Conservation (phyloP, 331 rosid genomes). For the Telfairia occidentalis region DNA sequence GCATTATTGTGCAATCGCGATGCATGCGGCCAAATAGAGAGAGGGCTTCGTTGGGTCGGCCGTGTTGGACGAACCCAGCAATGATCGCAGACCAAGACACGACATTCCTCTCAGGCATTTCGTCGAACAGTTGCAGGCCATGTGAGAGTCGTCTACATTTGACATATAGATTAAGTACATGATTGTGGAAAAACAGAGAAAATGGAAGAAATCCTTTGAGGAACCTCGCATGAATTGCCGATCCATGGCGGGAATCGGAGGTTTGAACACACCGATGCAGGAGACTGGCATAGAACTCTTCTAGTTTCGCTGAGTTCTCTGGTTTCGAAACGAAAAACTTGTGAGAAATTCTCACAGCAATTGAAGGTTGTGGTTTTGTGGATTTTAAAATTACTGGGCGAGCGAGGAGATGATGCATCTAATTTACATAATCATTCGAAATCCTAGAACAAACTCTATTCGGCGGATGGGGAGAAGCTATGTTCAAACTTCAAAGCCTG, state of each 20-base stretch:
- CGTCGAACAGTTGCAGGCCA: slow-evolving; percentile 60
- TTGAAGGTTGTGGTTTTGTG: not conserved
- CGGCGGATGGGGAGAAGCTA: not conserved
- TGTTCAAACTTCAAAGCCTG: too few relatives aligned
- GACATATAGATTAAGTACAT: slow-evolving; percentile 43
- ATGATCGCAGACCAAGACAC: slow-evolving; percentile 63
- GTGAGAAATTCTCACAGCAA: slow-evolving; percentile 3
- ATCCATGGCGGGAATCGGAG: slow-evolving; percentile 32
- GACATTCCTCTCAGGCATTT: slow-evolving; percentile 51
- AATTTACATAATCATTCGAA: not conserved
- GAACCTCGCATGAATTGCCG: slow-evolving; percentile 46
- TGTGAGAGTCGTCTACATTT: slow-evolving; percentile 33
- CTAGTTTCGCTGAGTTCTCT: slow-evolving; percentile 12
- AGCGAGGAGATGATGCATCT: not conserved
- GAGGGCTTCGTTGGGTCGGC: slow-evolving; percentile 29
- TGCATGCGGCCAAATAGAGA: slow-evolving; percentile 51
- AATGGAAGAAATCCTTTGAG: slow-evolving; percentile 36
- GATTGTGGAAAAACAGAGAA: slow-evolving; percentile 44
- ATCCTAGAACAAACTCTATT: not conserved
- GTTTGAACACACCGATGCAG: slow-evolving; percentile 28
- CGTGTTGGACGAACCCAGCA: slow-evolving; percentile 43
- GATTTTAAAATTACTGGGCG: slow-evolving; percentile 2
- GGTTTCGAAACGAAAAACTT: slow-evolving; percentile 8
- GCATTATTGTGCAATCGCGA: slow-evolving; percentile 34
- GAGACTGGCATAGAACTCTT: slow-evolving; percentile 26